Evolutionary conservation across 2,329 filamentous ascomycete genomes (phyloP), one percentile per base, ranked within the genome.

Genomic region (Fusarium subtropicale): DNA sequence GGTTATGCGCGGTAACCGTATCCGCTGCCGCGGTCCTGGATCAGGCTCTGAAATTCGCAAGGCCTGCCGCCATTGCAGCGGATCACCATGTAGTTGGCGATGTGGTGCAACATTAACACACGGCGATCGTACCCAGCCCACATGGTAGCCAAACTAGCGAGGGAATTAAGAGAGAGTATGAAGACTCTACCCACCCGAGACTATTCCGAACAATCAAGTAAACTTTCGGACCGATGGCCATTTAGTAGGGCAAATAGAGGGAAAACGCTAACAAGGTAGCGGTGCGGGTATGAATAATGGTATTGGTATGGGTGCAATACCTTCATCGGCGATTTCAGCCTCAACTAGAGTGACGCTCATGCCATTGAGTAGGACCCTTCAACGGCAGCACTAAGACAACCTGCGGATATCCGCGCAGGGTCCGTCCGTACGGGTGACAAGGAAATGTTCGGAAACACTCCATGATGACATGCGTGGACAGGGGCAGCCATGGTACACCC

Each of bases 301-400:
- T 41, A 48, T 22, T 20, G 18, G 28, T 28, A 39, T 56, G 31
- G 20, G 38, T 38, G 28, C 31, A 48, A 60, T 53, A 48, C 36
- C 30, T 45, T 62, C 56, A 56, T 60, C 56, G 53, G 45, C 47
- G 56, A 57, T 66, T 70, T 74, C 61, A 74, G 64, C 60, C 71
- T 73, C 71, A 72, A 64, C 26, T 50, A 50, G 48, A 39, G 9
- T 20, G 33, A 52, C 45, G 58, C 62, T 57, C 59, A 31, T 60
- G 18, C 30, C 56, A 54, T 54, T 58, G 41, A 52, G 60, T 46
- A 57, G 53, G 59, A 46, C 44, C 57, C 54, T 52, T 50, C 44
- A 33, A 41, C 47, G 38, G 51, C 24, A 55, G 54, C 33, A 51
- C 44, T 48, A 44, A 36, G 22, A 33, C 6, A 42, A 34, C 36